phyloP scores from a whole-genome alignment of 805 yeast species.

The Suhomyces canberraensis region DNA sequence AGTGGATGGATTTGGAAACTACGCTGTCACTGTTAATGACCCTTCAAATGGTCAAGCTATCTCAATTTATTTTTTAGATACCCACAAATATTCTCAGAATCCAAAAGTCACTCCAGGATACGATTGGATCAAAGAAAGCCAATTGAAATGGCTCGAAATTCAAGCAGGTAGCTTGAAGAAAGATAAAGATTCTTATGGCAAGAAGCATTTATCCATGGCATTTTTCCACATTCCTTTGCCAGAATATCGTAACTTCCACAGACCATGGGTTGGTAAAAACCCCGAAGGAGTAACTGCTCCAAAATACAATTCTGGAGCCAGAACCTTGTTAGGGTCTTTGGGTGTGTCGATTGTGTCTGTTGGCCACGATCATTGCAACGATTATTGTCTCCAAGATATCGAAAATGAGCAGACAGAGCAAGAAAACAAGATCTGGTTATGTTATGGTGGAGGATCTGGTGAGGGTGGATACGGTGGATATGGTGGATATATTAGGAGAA shows the following conservation, averaged over 20 bases:
- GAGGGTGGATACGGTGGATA: conserved; percentile 97
- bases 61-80: conserved; percentile 74
- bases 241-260: conserved; percentile 57
- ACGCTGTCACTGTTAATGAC: conserved; percentile 54
- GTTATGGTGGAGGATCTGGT: conserved; percentile 93
- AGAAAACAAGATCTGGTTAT: conserved; percentile 62
- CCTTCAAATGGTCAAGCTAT: conserved; percentile 37
- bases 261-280: conserved; percentile 54
- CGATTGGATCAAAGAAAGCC: conserved; percentile 77
- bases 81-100: conserved; percentile 69
- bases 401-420: conserved; percentile 21
- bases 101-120: conserved; percentile 75
- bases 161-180: conserved; percentile 24
- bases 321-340: conserved; percentile 53
- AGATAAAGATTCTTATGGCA: conserved; percentile 31
- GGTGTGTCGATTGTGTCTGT: conserved; percentile 76
- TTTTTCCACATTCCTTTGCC: conserved; percentile 94
- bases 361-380: conserved; percentile 97
- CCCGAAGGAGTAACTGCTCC: conserved; percentile 84
- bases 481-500: conserved; percentile 78
- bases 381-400: conserved; percentile 69
- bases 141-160: conserved; percentile 53
- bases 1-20: conserved; percentile 84
- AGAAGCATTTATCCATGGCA: conserved; percentile 68
- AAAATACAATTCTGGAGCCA: conserved; percentile 60